Conservation (phyloP, 2,329 filamentous ascomycete genomes). For the Hortaea werneckii region DNA sequence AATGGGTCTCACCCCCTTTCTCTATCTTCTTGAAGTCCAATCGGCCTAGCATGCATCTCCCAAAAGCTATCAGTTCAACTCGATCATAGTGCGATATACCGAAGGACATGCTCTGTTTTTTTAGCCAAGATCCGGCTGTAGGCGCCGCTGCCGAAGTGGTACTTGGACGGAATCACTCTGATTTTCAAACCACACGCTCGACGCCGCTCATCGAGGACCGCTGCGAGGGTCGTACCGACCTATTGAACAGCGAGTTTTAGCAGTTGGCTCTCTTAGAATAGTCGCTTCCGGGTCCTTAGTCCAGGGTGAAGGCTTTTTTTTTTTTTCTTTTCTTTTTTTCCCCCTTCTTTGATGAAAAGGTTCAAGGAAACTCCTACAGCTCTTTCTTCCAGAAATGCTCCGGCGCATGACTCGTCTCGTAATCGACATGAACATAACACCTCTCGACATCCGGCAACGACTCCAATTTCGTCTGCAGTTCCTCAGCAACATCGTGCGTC, state of each 20-base stretch:
- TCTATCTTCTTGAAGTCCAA: too few species aligned
- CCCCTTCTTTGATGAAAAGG: background rate
- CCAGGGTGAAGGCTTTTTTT: background rate
- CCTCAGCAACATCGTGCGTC: slow-evolving; percentile 90
- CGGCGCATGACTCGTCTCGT: slow-evolving; percentile 89
- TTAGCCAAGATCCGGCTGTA: too few species aligned
- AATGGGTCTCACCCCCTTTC: too few species aligned
- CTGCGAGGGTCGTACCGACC: background rate
- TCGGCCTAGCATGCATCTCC: too few species aligned
- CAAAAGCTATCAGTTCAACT: too few species aligned
- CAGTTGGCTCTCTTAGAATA: background rate
- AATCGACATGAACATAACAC: slow-evolving; percentile 94
- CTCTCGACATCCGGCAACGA: slow-evolving; percentile 83
- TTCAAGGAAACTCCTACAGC: slow-evolving; percentile 30
- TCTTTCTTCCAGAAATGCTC: slow-evolving; percentile 67
- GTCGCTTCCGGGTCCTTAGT: too few species aligned
- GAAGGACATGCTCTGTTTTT: too few species aligned
- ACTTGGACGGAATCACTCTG: too few species aligned
- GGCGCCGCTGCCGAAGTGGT: too few species aligned
- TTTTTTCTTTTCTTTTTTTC: background rate
- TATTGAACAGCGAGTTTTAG: background rate
- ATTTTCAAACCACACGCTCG: background rate
- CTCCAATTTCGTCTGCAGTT: slow-evolving; percentile 88
- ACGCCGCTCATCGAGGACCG: background rate
- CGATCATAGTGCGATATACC: too few species aligned